Base-by-base conservation (phyloP, 1,139 yeast species). In the Lodderomyces elongisporus region DNA sequence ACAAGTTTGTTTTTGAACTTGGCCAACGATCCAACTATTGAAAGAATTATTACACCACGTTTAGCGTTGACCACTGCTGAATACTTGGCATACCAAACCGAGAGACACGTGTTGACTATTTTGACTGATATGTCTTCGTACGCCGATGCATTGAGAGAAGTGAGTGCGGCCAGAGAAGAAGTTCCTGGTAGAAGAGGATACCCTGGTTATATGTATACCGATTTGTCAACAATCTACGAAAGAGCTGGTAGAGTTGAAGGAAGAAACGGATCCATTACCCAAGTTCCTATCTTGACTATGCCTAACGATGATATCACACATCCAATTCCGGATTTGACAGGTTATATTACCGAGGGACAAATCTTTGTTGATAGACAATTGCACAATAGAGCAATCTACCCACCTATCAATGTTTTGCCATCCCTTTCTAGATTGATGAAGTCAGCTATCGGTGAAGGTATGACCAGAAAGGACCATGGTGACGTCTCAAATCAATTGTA, bases 131-230 rank as follows among this genome's bases (percentile, higher is more conserved):
- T 91, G 99, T 87, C 96, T 17, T 91, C 98, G 13, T 91, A 91
- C 61, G 99, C 99, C 25, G 99, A 91, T 64, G 99, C 99, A 27
- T 74, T 91, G 58, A 89, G 99, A 79, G 99, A 91, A 71, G 98
- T 91, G 35, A 88, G 97, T 41, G 98, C 99, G 42, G 99, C 99
- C 33, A 85, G 99, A 76, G 99, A 91, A 70, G 99, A 91, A 70
- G 99, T 91, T 31, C 99, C 99, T 56, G 99, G 99, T 74, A 88
- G 99, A 78, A 88, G 99, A 80, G 99, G 99, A 73, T 91, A 91
- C 67, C 99, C 99, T 45, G 99, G 99, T 84, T 91, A 91, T 66
- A 91, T 91, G 99, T 91, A 91, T 70, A 91, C 99, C 33, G 98
- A 91, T 81, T 85, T 91, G 73, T 85, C 97, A 36, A 91, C 97